Conservation (phyloP, 768 basidiomycete genomes). For the Podaxis rugospora region DNA sequence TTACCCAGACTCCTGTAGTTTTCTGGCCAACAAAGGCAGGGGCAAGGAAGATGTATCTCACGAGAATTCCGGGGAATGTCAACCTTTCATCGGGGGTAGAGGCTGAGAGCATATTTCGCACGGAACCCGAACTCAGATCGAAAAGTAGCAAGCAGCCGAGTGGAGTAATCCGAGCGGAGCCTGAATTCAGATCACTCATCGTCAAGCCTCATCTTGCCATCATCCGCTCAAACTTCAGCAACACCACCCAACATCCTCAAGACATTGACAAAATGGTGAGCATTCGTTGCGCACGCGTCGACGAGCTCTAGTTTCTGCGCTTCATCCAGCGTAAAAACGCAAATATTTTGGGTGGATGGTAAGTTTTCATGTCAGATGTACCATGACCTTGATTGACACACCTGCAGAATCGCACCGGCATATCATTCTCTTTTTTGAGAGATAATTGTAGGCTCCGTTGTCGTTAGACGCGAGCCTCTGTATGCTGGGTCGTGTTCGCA, state of each 20-base stretch:
- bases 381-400: neutral
- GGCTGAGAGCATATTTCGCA: neutral
- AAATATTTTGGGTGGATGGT: constrained; percentile 46
- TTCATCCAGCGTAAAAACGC: constrained; percentile 27
- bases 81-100: too few relatives aligned
- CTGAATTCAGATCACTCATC: neutral
- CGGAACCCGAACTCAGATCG: neutral
- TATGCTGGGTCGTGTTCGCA: constrained; percentile 30
- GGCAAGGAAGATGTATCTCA: too few relatives aligned
- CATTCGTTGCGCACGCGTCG: constrained; percentile 18
- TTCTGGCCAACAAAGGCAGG: too few relatives aligned
- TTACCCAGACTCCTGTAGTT: too few relatives aligned
- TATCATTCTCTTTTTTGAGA: constrained; percentile 9
- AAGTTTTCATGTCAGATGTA: constrained; percentile 36
- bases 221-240: neutral
- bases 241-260: constrained; percentile 31
- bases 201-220: neutral
- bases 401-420: constrained; percentile 24
- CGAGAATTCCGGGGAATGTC: too few relatives aligned
- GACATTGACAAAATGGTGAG: constrained; percentile 53
- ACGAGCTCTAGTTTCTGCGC: constrained; percentile 36
- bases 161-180: neutral
- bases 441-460: constrained; percentile 11
- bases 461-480: constrained; percentile 32
- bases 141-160: too few relatives aligned